Evolutionary conservation across 306 rosid genomes (phyloP).

Genomic region (Quercus mongolica): DNA sequence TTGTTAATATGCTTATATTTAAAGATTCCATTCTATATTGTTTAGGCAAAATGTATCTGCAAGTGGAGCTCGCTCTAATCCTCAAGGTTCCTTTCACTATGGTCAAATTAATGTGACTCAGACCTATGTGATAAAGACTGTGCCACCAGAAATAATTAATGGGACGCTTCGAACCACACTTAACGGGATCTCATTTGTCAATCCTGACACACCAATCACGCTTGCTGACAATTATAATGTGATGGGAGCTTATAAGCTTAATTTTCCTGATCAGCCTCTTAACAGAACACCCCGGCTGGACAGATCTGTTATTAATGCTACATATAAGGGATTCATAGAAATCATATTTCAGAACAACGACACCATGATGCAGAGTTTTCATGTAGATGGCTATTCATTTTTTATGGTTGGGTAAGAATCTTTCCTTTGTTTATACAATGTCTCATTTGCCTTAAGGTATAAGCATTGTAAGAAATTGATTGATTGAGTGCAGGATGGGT

Average conservation of each 20-base stretch:
- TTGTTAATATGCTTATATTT: background rate
- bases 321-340: slow-evolving; percentile 82
- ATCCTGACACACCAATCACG: slow-evolving; percentile 66
- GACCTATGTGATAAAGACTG: slow-evolving; percentile 51
- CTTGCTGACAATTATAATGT: slow-evolving; percentile 65
- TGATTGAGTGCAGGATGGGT: slow-evolving; percentile 46
- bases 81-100: slow-evolving; percentile 85
- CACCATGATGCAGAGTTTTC: slow-evolving; percentile 62
- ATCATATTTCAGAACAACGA: slow-evolving; percentile 78
- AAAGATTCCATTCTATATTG: slow-evolving; percentile 11
- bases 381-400: slow-evolving; percentile 78
- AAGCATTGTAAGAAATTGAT: slow-evolving; percentile 8
- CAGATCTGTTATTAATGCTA: slow-evolving; percentile 70
- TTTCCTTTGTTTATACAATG: background rate
- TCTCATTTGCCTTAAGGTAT: background rate
- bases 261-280: slow-evolving; percentile 67
- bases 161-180: slow-evolving; percentile 52
- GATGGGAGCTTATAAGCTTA: slow-evolving; percentile 71
- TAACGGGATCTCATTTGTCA: slow-evolving; percentile 75
- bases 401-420: slow-evolving; percentile 71
- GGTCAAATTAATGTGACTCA: slow-evolving; percentile 81
- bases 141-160: slow-evolving; percentile 46
- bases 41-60: slow-evolving; percentile 75
- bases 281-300: slow-evolving; percentile 53
- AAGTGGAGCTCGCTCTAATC: slow-evolving; percentile 96